phyloP scores from a whole-genome alignment of 2,329 filamentous ascomycete genomes.

The Epichloe bromicola region DNA sequence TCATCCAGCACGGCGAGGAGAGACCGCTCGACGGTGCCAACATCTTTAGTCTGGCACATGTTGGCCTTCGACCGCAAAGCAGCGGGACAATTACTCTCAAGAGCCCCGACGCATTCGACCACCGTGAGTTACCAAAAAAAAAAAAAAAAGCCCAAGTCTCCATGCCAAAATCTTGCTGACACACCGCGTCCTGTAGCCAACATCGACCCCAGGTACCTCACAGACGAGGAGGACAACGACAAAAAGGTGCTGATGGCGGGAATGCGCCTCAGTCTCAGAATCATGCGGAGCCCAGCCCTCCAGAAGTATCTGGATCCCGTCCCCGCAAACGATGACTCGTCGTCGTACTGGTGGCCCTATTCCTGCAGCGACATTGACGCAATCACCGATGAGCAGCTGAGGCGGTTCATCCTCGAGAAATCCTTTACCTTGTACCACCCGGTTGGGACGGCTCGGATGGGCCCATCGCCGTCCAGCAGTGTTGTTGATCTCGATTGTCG shows the following conservation, averaged over 20 bases:
- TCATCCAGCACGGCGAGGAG: slow-evolving; percentile 11
- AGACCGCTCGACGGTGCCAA: background rate
- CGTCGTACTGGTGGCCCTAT: slow-evolving; percentile 11
- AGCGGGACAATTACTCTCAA: slow-evolving; percentile 8
- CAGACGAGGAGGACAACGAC: slow-evolving; percentile 10
- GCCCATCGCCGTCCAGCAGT: slow-evolving; percentile 5
- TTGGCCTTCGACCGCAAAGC: slow-evolving; percentile 9
- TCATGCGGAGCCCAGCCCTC: slow-evolving; percentile 7
- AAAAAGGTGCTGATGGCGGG: slow-evolving; percentile 9
- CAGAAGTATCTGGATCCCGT: slow-evolving; percentile 9
- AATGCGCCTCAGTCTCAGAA: slow-evolving; percentile 8
- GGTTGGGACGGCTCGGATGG: slow-evolving; percentile 10
- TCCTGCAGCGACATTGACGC: slow-evolving; percentile 9
- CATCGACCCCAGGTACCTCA: slow-evolving; percentile 11
- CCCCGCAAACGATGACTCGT: slow-evolving; percentile 5
- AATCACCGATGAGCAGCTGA: slow-evolving; percentile 11
- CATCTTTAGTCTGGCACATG: slow-evolving; percentile 6
- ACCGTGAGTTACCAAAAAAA: slow-evolving; percentile 6
- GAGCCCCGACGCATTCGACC: slow-evolving; percentile 9
- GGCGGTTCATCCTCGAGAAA: slow-evolving; percentile 7
- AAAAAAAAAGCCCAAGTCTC: background rate
- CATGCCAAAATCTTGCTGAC: background rate
- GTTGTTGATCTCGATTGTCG: slow-evolving; percentile 37
- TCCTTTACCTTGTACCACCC: slow-evolving; percentile 11
- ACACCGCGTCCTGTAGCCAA: slow-evolving; percentile 4